Base-by-base conservation (phyloP, 305 asterid genomes). In the Fraxinus floribunda region DNA sequence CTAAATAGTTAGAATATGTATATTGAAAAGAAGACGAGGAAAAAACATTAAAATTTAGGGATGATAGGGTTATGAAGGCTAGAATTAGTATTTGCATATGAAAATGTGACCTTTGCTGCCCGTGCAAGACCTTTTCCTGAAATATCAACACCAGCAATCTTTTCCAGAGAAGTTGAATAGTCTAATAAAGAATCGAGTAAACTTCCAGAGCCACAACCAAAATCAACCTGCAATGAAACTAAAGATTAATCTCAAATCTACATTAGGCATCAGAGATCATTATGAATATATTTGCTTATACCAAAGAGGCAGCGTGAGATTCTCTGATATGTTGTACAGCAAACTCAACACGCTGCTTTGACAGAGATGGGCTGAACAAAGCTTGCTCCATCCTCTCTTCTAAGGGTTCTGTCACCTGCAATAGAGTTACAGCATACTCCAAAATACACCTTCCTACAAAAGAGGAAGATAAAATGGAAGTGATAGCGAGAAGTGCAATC, bases 361-460 rank as follows among this genome's bases (percentile, higher is more conserved):
- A 94, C 32, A 96, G 89, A 85, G 99, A 95, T 36, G 99, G 99
- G 78, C 92, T 92, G 86, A 96, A 94, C 29, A 89, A 90, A 60
- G 98, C 99, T 89, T 93, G 96, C 88, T 96, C 99, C 94, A 94
- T 91, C 85, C 97, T 92, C 80, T 96, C 99, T 90, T 96, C 99
- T 86, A 92, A 76, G 73, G 98, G 98, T 79, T 90, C 98, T 3
- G 95, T 93, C 79, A 94, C 91, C 84, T 85, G 89, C 88, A 90
- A 76, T 83, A 95, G 88, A 85, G 91, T 91, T 76, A 94, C 71
- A 85, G 78, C 75, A 82, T 88, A 93, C 89, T 92, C 95, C 94
- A 94, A 77, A 73, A 81, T 83, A 91, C 95, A 93, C 84, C 84
- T 88, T 77, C 90, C 97, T 92, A 89, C 75, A 70, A 83, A 74